Evolutionary conservation across 2,329 filamentous ascomycete species (phyloP).

Genomic region (Xylaria sp.): DNA sequence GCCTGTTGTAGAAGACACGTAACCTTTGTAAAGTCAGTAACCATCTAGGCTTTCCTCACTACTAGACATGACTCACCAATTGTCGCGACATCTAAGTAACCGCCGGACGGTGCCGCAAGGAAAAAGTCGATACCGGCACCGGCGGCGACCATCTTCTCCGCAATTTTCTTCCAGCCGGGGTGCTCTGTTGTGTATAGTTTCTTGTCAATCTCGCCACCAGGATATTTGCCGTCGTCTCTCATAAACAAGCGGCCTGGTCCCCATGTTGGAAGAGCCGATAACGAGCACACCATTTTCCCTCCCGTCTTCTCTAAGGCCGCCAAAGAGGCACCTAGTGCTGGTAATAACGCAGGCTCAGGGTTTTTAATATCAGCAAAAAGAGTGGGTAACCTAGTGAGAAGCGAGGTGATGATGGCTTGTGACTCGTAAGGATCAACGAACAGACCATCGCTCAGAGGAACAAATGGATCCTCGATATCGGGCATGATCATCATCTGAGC

Average conservation of each 20-base stretch:
- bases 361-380: constrained; percentile 92
- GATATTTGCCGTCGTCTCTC: constrained; percentile 87
- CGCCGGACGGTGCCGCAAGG: constrained; percentile 87
- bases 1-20: constrained; percentile 88
- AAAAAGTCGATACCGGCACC: constrained; percentile 96
- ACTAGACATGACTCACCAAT: constrained; percentile 70
- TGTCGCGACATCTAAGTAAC: constrained; percentile 92
- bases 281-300: constrained; percentile 89
- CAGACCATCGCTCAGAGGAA: constrained; percentile 88
- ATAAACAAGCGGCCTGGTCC: constrained; percentile 87
- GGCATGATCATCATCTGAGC: constrained; percentile 99
- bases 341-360: constrained; percentile 87
- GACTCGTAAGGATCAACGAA: constrained; percentile 96
- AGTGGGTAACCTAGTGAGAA: constrained; percentile 83
- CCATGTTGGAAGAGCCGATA: constrained; percentile 89
- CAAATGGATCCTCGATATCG: constrained; percentile 95
- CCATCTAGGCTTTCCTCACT: background rate
- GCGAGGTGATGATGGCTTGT: constrained; percentile 81
- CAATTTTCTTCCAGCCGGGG: constrained; percentile 84
- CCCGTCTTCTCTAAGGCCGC: constrained; percentile 87
- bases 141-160: constrained; percentile 85
- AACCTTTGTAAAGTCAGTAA: constrained; percentile 63
- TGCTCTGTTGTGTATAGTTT: constrained; percentile 93
- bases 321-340: constrained; percentile 84
- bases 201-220: constrained; percentile 89